Base-by-base conservation (phyloP, 1,139 yeast genomes). In the Lodderomyces parapsilosis region DNA sequence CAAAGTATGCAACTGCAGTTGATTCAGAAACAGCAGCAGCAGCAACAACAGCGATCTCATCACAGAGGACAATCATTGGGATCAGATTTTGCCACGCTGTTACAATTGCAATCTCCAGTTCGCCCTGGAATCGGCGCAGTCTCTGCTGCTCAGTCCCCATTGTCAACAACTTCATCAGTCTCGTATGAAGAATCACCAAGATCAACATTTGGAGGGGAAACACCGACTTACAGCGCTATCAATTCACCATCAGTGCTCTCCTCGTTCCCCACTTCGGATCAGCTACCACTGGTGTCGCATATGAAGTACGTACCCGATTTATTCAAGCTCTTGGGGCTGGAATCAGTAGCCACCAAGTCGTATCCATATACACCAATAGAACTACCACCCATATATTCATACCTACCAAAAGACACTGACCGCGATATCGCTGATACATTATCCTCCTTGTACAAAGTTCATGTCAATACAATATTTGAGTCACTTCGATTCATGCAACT, bases 401-500 rank as follows among this genome's bases (percentile, higher is more conserved):
- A 65, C 52, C 52, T 83, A 31, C 76, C 82, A 0, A 56, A 62
- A 9, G 74, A 72, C 27, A 61, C 72, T 2, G 89, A 84, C 53
- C 58, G 60, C 18, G 90, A 83, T 53, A 72, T 78, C 36, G 83
- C 83, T 3, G 81, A 78, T 32, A 81, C 88, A 0, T 66, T 86
- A 39, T 74, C 69, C 46, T 80, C 81, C 5, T 61, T 81, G 25
- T 86, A 86, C 62, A 76, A 75, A 49, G 73, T 81, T 4, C 86
- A 84, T 54, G 81, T 87, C 52, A 75, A 76, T 34, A 61, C 81
- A 4, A 63, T 86, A 37, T 78, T 86, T 49, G 89, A 85, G 50
- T 71, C 81, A 37, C 65, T 88, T 49, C 70, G 94, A 50, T 83
- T 71, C 57, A 77, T 87, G 81, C 86, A 84, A 49, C 63, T 84